Evolutionary conservation across 495 filamentous ascomycete species (phyloP).

Genomic region (Tuber aestivum): DNA sequence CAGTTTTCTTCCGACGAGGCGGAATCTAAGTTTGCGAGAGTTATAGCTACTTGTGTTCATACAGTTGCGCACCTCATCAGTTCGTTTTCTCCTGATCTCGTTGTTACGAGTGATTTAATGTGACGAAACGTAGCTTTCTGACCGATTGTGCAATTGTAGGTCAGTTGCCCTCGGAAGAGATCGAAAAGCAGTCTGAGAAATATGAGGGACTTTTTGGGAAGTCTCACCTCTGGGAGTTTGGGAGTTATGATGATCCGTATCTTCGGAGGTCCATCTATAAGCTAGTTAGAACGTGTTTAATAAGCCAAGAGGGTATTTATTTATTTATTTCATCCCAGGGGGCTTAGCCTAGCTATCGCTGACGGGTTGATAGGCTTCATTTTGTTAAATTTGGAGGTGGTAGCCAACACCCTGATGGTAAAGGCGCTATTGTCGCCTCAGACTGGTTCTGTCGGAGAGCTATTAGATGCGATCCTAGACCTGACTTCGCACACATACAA

Average conservation of each 20-base stretch:
- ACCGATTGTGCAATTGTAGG: constrained; percentile 12
- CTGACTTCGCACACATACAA: constrained; percentile 60
- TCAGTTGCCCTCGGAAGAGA: constrained; percentile 45
- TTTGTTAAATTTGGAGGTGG: constrained; percentile 50
- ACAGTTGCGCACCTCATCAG: constrained; percentile 53
- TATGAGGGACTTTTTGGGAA: constrained; percentile 58
- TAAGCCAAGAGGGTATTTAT: constrained; percentile 15
- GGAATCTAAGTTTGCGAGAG: constrained; percentile 72
- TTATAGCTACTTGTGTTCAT: constrained; percentile 60
- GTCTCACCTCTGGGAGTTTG: constrained; percentile 70
- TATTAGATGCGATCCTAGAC: constrained; percentile 56
- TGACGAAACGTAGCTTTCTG: constrained; percentile 7
- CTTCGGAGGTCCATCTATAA: constrained; percentile 66
- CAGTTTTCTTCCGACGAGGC: constrained; percentile 77
- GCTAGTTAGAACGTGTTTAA: constrained; percentile 48
- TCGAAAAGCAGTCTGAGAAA: constrained; percentile 48
- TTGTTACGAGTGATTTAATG: constrained; percentile 5
- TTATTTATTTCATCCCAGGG: not conserved
- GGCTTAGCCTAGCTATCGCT: constrained; percentile 46
- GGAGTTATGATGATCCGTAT: constrained; percentile 58
- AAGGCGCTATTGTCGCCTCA: constrained; percentile 65
- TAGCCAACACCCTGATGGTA: constrained; percentile 62
- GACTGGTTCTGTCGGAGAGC: constrained; percentile 63
- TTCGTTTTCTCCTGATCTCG: constrained; percentile 8
- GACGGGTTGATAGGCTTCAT: constrained; percentile 53